A percentile compares a stretch with the other conserved stretches of the same genome.
phyloP scores from a whole-genome alignment of 2,329 filamentous ascomycete genomes.

The Cercospora sojina region DNA sequence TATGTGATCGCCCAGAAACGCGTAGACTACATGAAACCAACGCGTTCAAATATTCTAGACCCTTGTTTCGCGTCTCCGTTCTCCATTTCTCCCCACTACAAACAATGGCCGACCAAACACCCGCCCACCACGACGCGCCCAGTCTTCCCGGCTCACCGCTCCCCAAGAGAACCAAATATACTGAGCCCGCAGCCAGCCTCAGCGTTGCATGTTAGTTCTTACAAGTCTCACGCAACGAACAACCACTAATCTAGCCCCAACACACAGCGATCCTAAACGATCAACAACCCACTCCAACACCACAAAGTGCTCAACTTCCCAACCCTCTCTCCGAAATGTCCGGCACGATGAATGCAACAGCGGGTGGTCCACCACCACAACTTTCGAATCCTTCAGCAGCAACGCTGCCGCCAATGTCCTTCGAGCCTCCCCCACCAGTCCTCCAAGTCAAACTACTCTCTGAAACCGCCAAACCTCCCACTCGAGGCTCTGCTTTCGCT shows the following conservation, averaged over 20 bases:
- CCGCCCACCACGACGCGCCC: slow-evolving; percentile 49
- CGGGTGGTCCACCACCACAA: slow-evolving; percentile 14
- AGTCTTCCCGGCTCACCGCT: slow-evolving; percentile 70
- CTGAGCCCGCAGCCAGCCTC: slow-evolving; percentile 43
- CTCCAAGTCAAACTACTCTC: slow-evolving; percentile 88
- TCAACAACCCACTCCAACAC: slow-evolving; percentile 37
- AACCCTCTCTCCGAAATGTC: slow-evolving; percentile 31
- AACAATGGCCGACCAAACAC: slow-evolving; percentile 37
- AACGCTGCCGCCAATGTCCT: slow-evolving; percentile 34
- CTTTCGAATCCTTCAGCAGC: slow-evolving; percentile 17
- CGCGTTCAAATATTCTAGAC: neutral
- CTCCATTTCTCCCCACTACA: neutral
- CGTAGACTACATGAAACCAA: neutral
- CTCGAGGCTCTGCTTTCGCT: slow-evolving; percentile 81
- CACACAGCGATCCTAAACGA: slow-evolving; percentile 40
- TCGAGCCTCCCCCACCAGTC: slow-evolving; percentile 52
- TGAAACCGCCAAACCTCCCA: slow-evolving; percentile 75
- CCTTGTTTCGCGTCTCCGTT: slow-evolving; percentile 9
- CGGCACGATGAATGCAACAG: slow-evolving; percentile 20
- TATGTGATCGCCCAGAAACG: neutral
- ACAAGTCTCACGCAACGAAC: neutral
- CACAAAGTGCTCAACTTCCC: slow-evolving; percentile 27
- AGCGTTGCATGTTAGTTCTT: slow-evolving; percentile 37
- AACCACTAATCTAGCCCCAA: neutral
- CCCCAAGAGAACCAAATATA: slow-evolving; percentile 75